Evolutionary conservation across 2,329 filamentous ascomycete species (phyloP).

Genomic region (Fusarium sambucinum): DNA sequence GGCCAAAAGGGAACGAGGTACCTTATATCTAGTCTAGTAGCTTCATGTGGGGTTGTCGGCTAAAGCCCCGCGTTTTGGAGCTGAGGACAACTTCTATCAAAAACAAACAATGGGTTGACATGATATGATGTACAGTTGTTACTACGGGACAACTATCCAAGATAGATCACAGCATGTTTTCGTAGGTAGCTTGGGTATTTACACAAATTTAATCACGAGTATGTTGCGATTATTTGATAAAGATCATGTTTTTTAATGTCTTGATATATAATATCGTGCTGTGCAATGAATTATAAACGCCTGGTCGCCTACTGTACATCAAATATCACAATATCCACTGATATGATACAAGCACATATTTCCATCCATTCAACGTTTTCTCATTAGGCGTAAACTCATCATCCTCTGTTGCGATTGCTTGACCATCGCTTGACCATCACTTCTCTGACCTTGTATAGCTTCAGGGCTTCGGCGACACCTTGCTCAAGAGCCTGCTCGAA

Average conservation of each 20-base stretch:
- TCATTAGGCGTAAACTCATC: not conserved
- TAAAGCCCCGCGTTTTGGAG: conserved; percentile 44
- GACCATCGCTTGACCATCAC: conserved; percentile 86
- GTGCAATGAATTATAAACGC: conserved; percentile 28
- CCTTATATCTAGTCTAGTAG: conserved; percentile 1
- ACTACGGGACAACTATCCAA: not conserved
- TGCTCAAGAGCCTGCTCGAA: conserved; percentile 58
- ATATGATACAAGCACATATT: conserved; percentile 20
- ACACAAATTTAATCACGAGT: not conserved
- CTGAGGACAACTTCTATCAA: conserved; percentile 36
- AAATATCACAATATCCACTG: conserved; percentile 1
- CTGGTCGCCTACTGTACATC: conserved; percentile 17
- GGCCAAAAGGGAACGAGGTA: conserved; percentile 41
- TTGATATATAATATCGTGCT: conserved; percentile 18
- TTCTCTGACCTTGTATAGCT: conserved; percentile 81
- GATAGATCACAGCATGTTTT: not conserved
- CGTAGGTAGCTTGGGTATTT: not conserved
- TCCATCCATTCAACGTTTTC: not conserved
- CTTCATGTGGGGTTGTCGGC: conserved; percentile 44
- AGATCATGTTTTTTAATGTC: not conserved
- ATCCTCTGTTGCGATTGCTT: conserved; percentile 75
- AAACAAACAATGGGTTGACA: conserved; percentile 22
- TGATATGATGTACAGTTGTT: not conserved
- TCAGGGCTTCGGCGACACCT: conserved; percentile 73
- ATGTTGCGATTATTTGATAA: not conserved